Evolutionary conservation across 805 yeast species (phyloP), one percentile per base, ranked within the genome.

Genomic region (Ogataea kodamae): DNA sequence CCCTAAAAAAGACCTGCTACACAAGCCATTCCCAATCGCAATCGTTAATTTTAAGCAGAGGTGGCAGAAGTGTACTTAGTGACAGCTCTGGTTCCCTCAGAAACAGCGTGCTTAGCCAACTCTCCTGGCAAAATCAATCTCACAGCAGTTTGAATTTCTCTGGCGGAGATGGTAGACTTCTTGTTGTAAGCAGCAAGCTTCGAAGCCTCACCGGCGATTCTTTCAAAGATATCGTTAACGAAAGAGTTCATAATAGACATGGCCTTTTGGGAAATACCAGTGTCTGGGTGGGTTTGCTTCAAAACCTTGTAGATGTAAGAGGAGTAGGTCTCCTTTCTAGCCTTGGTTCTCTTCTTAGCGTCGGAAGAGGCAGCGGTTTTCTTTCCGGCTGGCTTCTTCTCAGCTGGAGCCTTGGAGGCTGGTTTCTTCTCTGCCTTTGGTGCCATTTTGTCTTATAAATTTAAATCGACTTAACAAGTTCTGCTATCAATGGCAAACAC

Each of bases 231-330:
- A 70, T 90, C 97, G 72, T 88, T 89, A 54, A 90, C 97, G 55
- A 90, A 90, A 28, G 97, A 90, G 84, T 90, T 90, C 92, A 90
- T 81, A 67, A 90, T 90, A 49, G 96, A 87, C 96, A 90, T 90
- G 48, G 97, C 96, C 67, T 87, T 85, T 72, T 88, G 95, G 56
- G 97, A 89, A 64, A 90, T 90, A 86, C 97, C 97, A 46, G 97
- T 90, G 68, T 90, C 97, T 68, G 97, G 97, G 72, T 90, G 97
- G 46, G 97, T 89, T 78, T 90, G 97, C 72, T 89, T 89, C 66
- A 90, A 81, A 54, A 89, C 97, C 72, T 90, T 90, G 92, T 89
- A 90, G 65, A 90, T 90, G 74, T 90, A 90, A 45, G 97, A 88
- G 48, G 96, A 87, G 76, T 88, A 90, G 49, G 97, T 87, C 74